Evolutionary conservation across 768 basidiomycete genomes (phyloP), one percentile per base, ranked within the genome.

Genomic region (Mycena belliarum): DNA sequence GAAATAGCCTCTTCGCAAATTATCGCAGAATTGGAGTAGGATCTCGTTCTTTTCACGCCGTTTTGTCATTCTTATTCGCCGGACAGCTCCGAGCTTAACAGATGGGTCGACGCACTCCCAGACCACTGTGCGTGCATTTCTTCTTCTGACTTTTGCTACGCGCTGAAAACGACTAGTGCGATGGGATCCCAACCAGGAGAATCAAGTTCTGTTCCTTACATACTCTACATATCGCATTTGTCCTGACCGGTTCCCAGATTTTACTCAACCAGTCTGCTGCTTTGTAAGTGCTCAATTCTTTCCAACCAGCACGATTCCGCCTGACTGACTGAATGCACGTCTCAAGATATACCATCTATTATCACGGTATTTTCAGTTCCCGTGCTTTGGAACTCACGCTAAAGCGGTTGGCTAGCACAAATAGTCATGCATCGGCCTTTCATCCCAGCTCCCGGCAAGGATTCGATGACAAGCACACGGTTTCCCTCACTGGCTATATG

Each of bases 401-500:
- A 28, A 4, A 21, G 2, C 42, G 3, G 11, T 23, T n/a, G 4
- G n/a, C n/a, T 25, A 63, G 57, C 61, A 1, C 61, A 63, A 51
- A 56, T 63, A 7, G 1, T 59, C 21, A 42, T 63, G 2, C 61
- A 63, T 33, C 53, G 61, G 18, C 44, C 42, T 9, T 59, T 56
- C 25, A 63, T 61, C 20, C 55, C 60, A 15, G 11, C 45, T 15
- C 41, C 57, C 20, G 50, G 54, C 40, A 41, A 41, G 12, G 38
- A 42, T 14, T 29, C 50, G 2, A 44, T 44, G 23, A 25, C 43
- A 4, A 35, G 16, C 14, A 74, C 79, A 51, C 80, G n/a, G 0
- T 57, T 57, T 37, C 56, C 43, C 3, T 44, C 43, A 25, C 43
- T 44, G 15, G 43, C 43, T 5, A 44, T 44, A 23, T 44, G 43